Evolutionary conservation across 1,284 basidiomycete genomes (phyloP), one percentile per base, ranked within the genome.

Genomic region (Leccinum subrobustum): DNA sequence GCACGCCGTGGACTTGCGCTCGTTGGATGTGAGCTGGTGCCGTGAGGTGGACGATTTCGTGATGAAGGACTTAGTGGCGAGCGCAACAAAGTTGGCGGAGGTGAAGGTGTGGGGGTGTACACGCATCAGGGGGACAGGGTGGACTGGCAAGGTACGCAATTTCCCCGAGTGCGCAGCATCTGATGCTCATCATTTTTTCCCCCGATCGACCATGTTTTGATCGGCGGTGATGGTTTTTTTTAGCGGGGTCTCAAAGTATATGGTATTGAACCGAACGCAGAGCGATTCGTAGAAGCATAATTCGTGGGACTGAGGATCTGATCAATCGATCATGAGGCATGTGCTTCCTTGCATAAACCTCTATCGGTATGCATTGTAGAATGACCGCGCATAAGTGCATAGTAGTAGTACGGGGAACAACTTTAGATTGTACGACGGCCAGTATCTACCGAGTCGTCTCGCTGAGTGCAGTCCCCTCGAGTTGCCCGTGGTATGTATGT

Each of bases 11-110:
- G 75, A 80, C 25, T 69, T 98, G 65, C 77, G 75, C 64, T 81
- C 78, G 68, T 69, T 98, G 37, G 93, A 99, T 69, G 73, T 97
- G 6, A 90, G 95, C 1, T 99, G 93, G 83, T 96, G 95, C 65
- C 78, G 96, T 48, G 82, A 85, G 39, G 82, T 93, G 33, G 91
- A 96, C 65, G 92, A 99, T 73, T 94, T 89, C 68, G 79, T 91
- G 2, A 75, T 98, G 62, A 89, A 92, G 73, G 70, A 72, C 42
- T 64, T 68, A 12, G 65, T 70, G 35, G 63, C 64, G 52, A 71
- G 76, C 1, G 85, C 85, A 61, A 68, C 68, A 27, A 74, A 77
- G 51, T 64, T 92, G 52, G 71, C 73, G 60, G 86, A 90, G 66
- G 71, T 91, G 61, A 88, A 82, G 68, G 80, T 87, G 3, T 91